Evolutionary conservation across 139 green algal genomes (phyloP), one percentile per base, ranked within the genome.

Genomic region (Micromonas commoda): DNA sequence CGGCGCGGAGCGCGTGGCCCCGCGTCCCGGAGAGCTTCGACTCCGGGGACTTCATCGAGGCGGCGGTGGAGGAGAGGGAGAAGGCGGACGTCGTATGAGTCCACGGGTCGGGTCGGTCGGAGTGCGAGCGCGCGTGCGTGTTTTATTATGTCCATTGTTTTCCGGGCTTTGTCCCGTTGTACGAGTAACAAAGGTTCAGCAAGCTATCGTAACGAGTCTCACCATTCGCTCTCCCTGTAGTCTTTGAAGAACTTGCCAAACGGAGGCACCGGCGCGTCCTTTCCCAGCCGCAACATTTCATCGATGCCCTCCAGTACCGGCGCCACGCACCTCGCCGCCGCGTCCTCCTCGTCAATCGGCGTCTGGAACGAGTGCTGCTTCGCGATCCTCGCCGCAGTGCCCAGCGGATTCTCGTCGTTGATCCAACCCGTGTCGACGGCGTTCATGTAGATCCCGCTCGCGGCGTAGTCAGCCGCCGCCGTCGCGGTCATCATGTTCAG

Each of bases 401-500:
- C 34, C 19, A 81, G 45, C 21, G 76, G 76, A 20, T 81, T 76
- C 65, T 81, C 76, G 66, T 76, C 64, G 51, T 81, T 81, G 29
- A 81, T 81, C 76, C 76, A 81, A 16, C 76, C 76, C 13, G 76
- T 81, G 39, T 81, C 76, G 35, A 81, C 76, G 2, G 24, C 32
- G 64, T 38, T 81, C 64, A 76, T 81, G 64, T 76, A 81, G 26
- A 81, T 81, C 2, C 38, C 33, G 9, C 76, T 28, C 13, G n/a
- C n/a, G 4, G 28, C 31, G 39, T 70, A 81, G 51, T 75, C 76
- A 28, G 68, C 51, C 38, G 64, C 64, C 31, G 34, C 32, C 28
- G 76, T 81, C 34, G 34, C 54, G 21, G 76, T 81, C 76, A 81
- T 81, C 76, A 81, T 81, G 64, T 81, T 81, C 32, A 81, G 51